phyloP scores from a whole-genome alignment of 2,329 filamentous ascomycete genomes.

The Nothopassalora personata region DNA sequence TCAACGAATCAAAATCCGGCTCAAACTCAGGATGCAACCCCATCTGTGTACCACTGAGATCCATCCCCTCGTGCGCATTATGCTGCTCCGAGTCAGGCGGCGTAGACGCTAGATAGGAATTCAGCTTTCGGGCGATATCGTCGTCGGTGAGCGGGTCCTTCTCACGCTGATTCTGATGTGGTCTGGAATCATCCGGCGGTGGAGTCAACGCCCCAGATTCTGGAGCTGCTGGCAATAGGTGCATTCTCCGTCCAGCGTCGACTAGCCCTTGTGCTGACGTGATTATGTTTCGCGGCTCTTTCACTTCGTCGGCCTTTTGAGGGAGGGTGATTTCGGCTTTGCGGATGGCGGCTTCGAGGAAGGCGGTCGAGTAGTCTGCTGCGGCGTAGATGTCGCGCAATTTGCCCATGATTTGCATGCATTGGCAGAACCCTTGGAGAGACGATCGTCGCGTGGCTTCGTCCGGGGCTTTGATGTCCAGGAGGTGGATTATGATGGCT shows the following conservation, averaged over 20 bases:
- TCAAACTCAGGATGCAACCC: conserved; percentile 24
- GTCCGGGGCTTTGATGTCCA: conserved; percentile 83
- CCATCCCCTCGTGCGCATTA: conserved; percentile 5
- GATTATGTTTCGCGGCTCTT: conserved; percentile 31
- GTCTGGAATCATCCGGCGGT: conserved; percentile 24
- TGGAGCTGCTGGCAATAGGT: conserved; percentile 22
- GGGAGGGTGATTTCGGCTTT: conserved; percentile 75
- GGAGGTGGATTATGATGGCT: conserved; percentile 86
- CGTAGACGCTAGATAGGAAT: conserved; percentile 47
- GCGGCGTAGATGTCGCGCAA: conserved; percentile 86
- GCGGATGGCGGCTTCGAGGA: conserved; percentile 84
- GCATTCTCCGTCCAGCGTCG: conserved; percentile 40
- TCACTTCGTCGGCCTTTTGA: conserved; percentile 28
- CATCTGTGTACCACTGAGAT: background rate
- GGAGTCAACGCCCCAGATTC: conserved; percentile 27
- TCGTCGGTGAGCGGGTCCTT: conserved; percentile 36
- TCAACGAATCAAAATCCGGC: conserved; percentile 34
- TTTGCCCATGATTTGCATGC: conserved; percentile 85
- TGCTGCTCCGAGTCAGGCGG: conserved; percentile 39
- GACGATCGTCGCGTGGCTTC: conserved; percentile 66
- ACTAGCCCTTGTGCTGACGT: conserved; percentile 44
- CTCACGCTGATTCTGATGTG: background rate
- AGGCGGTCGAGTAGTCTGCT: conserved; percentile 92
- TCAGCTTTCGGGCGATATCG: conserved; percentile 44
- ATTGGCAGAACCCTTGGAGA: conserved; percentile 77